Evolutionary conservation across 345 rosid species (phyloP), one percentile per base, ranked within the genome.

Genomic region (Noccaea caerulescens): DNA sequence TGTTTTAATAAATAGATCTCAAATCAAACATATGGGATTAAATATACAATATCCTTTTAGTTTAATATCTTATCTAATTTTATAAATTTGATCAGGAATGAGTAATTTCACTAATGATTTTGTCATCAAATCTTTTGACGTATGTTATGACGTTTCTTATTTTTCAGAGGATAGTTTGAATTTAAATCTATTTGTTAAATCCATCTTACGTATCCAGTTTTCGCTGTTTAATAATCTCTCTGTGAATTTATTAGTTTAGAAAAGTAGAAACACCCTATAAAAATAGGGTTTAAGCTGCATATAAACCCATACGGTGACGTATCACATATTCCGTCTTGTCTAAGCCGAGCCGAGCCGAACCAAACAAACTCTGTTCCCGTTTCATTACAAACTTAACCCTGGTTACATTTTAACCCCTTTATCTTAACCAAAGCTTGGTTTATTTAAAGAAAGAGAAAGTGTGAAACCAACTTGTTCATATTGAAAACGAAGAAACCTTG

Each of bases 331-430:
- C 73, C 67, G 16, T n/a, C 33, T 13, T 23, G 39, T 10, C 55
- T 0, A 3, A 66, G 66, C 72, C 68, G 14, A 67, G 73, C 57
- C 42, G 33, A 60, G 60, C 25, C 44, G 36, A 25, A 51, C 14
- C 52, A 57, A 47, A 27, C 13, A 62, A 45, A 30, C 44, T 42
- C 14, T 10, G 34, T 10, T 37, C 23, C 54, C 13, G 42, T 56
- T 57, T 36, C 53, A 45, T 46, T 6, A 11, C 23, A 59, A 60
- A 81, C 80, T 83, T 78, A 88, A 88, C 97, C 90, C 71, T 67
- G 50, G 92, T 90, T 81, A 86, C 79, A 76, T 82, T 81, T 68
- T 82, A 84, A 83, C 91, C 79, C 88, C 87, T 43, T 33, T 6
- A 1, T n/a, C 52, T 74, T 47, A 73, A 73, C 84, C 84, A 81